Base-by-base conservation (phyloP, 257 asterid genomes). In the Solanum phureja region DNA sequence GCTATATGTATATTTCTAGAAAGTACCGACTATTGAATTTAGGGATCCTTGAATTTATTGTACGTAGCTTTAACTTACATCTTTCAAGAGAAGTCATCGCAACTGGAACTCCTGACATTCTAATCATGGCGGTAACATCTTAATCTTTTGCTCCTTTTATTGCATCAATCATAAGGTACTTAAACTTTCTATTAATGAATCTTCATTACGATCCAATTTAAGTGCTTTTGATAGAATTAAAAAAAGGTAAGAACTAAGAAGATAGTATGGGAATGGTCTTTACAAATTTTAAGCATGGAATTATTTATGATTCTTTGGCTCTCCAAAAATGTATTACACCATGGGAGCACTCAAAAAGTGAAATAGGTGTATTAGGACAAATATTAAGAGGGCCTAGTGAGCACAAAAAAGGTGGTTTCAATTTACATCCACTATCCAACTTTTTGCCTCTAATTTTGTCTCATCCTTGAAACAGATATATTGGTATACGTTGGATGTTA, bases 401-500 rank as follows among this genome's bases (percentile, higher is more conserved):
- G 83, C 88, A 88, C 81, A 77, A 86, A 91, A 91, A 89, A 74
- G 84, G 91, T 58, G 44, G 82, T 83, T 83, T 88, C 88, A 68
- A 87, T 88, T 86, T 90, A 88, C 71, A 81, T 87, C 92, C 92
- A 87, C 87, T 89, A 86, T 89, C 86, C 88, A 42, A 82, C 42
- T 83, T 49, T 75, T 24, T 74, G 34, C 11, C 81, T 87, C 64
- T 44, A 69, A 66, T 87, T 87, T 90, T 82, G 68, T 76, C 87
- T 84, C 89, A 88, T 88, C 86, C 88, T 89, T 90, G 93, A 91
- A 89, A 90, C 92, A 24, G 29, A 90, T 87, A 88, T 89, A 88
- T 73, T 85, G 87, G 34, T 83, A 46, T 58, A 64, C 68, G 88
- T 88, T 87, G 87, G 52, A 90, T 84, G 49, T 86, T 88, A 18